A percentile compares a stretch with the other conserved stretches of the same genome.
These are phyloP conservation scores for Kickxella alabastrina DNA, from an alignment of 192 early-diverging fungal genomes.

Conservation along the genomic window DNA sequence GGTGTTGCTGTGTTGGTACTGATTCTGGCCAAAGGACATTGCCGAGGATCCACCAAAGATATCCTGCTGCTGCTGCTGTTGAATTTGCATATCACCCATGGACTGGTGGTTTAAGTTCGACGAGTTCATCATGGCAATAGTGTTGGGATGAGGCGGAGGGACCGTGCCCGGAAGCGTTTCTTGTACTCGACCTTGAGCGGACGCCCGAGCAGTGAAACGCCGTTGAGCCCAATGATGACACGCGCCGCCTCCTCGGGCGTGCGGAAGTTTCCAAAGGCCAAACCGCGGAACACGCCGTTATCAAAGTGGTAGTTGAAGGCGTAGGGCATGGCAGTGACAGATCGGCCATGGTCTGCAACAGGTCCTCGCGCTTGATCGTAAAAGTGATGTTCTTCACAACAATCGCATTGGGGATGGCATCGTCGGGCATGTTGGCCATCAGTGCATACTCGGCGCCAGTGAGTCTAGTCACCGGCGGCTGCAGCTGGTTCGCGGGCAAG, in stretches of 20 bases:
- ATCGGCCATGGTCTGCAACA: conserved; percentile 63
- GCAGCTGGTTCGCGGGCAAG: conserved; percentile 35
- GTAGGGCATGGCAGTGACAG: conserved; percentile 68
- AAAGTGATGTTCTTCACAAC: conserved; percentile 85
- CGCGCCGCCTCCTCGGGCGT: conserved; percentile 71
- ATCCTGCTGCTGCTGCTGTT: too few species aligned
- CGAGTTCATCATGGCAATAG: conserved; percentile 52
- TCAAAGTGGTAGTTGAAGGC: conserved; percentile 85
- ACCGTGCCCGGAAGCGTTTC: conserved; percentile 62
- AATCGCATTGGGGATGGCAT: conserved; percentile 68
- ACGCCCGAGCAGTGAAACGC: conserved; percentile 64
- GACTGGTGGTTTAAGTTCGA: conserved; percentile 16
- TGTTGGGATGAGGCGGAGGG: conserved; percentile 55
- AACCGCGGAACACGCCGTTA: conserved; percentile 71
- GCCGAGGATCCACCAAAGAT: background rate
- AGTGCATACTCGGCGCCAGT: conserved; percentile 49
- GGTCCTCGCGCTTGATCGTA: conserved; percentile 70
- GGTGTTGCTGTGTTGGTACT: too few species aligned
- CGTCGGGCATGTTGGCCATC: conserved; percentile 54
- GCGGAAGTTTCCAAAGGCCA: conserved; percentile 79
- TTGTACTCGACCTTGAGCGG: conserved; percentile 80
- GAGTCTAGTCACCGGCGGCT: conserved; percentile 33
- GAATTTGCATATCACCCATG: conserved; percentile 5
- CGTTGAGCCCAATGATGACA: conserved; percentile 66
- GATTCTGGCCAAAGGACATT: too few species aligned